Base-by-base conservation (phyloP, 2,329 filamentous ascomycete genomes). In the Penicillium sp. region DNA sequence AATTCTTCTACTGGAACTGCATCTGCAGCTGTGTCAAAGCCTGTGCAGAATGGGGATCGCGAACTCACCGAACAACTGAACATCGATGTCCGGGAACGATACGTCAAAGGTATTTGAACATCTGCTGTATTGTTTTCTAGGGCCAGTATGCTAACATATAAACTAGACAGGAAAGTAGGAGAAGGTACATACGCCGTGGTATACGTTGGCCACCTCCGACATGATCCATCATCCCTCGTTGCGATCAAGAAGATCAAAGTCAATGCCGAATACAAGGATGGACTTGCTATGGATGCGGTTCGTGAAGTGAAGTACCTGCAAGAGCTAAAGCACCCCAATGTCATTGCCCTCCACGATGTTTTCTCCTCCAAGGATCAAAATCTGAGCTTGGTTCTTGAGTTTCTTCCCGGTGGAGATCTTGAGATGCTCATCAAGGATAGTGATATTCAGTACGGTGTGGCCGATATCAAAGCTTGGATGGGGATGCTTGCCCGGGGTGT, bases 401-500 rank as follows among this genome's bases (percentile, higher is more conserved):
- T 86, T 69, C 78, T 97, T 4, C 90, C 91, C 0, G 81, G 88
- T n/a, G 91, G 93, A 57, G 93, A 98, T 70, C 79, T 98, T 26
- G 88, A 97, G 70, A 88, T 90, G 78, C 80, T 98, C 52, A 95
- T 95, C 68, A 87, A 88, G 67, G 90, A 97, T 70, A 82, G 80
- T 28, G 79, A 84, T 47, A 84, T 96, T 41, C 81, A 83, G 48
- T 97, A 97, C 69, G 87, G 87, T 54, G 81, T 82, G 10, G 86
- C 87, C 17, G 93, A 98, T 69, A 89, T 97, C 69, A 98, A 98
- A 69, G 86, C 89, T 15, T 98, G 93, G 93, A 95, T 96, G 84
- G 87, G 87, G 56, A 97, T 97, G 93, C 79, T 97, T n/a, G 81
- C 80, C 26, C 83, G 91, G 37, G 93, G 87, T 24, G 82, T 97